phyloP scores from a whole-genome alignment of 1,139 yeast species.

The Blastobotrys illinoisensis region DNA sequence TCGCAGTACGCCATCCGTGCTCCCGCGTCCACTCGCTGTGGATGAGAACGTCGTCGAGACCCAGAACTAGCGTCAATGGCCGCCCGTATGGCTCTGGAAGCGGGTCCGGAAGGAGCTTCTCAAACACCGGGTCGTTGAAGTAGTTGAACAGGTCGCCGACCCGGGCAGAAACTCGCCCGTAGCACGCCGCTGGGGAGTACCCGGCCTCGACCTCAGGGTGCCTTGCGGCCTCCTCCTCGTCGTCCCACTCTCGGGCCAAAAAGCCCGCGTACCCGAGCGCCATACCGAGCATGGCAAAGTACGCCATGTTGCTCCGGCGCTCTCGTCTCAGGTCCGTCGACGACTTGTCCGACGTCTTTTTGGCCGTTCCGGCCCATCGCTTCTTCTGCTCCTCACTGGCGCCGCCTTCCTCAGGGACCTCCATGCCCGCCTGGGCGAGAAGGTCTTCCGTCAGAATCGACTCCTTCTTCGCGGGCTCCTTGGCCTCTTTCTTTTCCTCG shows the following conservation, averaged over 20 bases:
- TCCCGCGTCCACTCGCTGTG: slow-evolving; percentile 91
- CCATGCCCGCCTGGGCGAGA: slow-evolving; percentile 80
- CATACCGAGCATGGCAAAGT: slow-evolving; percentile 48
- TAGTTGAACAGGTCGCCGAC: slow-evolving; percentile 70
- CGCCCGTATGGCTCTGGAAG: slow-evolving; percentile 90
- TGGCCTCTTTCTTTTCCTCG: slow-evolving; percentile 7
- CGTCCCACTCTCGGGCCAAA: slow-evolving; percentile 84
- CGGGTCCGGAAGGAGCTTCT: slow-evolving; percentile 85
- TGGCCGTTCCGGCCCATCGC: slow-evolving; percentile 36
- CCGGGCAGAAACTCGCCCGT: slow-evolving; percentile 59
- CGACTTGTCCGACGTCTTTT: slow-evolving; percentile 47
- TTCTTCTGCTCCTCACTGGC: slow-evolving; percentile 25
- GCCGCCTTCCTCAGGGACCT: slow-evolving; percentile 24
- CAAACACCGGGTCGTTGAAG: slow-evolving; percentile 91
- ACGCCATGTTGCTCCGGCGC: slow-evolving; percentile 29
- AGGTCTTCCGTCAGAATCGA: slow-evolving; percentile 76
- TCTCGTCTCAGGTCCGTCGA: slow-evolving; percentile 60
- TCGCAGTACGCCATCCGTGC: slow-evolving; percentile 97
- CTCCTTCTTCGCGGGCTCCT: slow-evolving; percentile 30
- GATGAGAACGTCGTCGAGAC: slow-evolving; percentile 82
- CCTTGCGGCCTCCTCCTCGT: slow-evolving; percentile 56
- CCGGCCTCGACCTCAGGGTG: slow-evolving; percentile 59
- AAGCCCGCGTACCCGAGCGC: slow-evolving; percentile 65
- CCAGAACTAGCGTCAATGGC: slow-evolving; percentile 83
- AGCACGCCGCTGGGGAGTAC: slow-evolving; percentile 49